Evolutionary conservation across 371 early-diverging fungal genomes (phyloP).

Genomic region (Saksenaea oblongispora): DNA sequence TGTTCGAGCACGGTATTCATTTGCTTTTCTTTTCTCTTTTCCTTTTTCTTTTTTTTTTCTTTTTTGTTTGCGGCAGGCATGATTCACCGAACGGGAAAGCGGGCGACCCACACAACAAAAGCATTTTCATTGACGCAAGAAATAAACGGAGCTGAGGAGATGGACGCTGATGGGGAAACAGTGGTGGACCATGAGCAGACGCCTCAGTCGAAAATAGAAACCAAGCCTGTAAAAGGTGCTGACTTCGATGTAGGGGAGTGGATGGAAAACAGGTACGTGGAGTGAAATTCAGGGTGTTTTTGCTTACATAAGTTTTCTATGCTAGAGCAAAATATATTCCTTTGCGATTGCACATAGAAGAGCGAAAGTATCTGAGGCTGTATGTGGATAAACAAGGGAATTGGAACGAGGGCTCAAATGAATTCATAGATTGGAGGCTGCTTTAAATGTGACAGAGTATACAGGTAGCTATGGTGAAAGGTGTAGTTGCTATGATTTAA

Average conservation of each 20-base stretch:
- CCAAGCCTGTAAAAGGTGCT: conserved; percentile 14
- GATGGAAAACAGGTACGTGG: conserved; percentile 67
- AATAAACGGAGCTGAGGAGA: not conserved
- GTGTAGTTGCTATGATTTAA: not conserved
- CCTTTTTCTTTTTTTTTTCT: not conserved
- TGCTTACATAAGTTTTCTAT: not conserved
- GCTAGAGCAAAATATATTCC: conserved; percentile 86
- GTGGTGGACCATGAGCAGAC: conserved; percentile 14
- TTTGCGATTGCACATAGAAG: conserved; percentile 81
- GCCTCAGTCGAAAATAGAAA: conserved; percentile 5
- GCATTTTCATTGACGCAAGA: conserved; percentile 16
- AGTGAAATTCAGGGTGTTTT: not conserved
- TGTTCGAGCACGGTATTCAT: not conserved
- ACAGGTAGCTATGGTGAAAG: conserved; percentile 27
- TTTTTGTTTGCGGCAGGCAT: conserved; percentile 42
- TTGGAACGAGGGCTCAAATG: conserved; percentile 4
- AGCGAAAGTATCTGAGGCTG: conserved; percentile 88
- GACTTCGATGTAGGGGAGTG: conserved; percentile 65
- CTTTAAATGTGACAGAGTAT: conserved; percentile 84
- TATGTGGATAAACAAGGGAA: conserved; percentile 29
- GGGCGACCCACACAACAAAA: conserved; percentile 60
- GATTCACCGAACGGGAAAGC: conserved; percentile 87
- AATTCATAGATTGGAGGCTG: conserved; percentile 76
- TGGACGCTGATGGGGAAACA: conserved; percentile 13
- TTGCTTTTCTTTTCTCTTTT: too few relatives aligned